phyloP scores from a whole-genome alignment of 2,329 filamentous ascomycete species.

The Pseudogymnoascus sp. region DNA sequence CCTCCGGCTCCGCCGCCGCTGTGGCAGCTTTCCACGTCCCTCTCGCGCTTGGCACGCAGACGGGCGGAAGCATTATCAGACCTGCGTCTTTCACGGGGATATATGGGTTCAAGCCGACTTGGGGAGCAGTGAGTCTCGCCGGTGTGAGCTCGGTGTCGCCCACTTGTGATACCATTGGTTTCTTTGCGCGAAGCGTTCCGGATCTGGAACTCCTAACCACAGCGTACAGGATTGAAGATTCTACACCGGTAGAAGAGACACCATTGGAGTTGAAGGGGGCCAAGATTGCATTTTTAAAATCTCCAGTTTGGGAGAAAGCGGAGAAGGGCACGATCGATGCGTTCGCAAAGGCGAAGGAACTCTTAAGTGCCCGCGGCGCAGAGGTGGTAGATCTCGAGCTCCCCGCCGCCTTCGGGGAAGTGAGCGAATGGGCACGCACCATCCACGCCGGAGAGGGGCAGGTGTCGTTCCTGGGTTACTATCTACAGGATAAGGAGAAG shows the following conservation, averaged over 20 bases:
- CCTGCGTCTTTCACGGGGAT: conserved; percentile 59
- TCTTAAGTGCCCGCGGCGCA: conserved; percentile 42
- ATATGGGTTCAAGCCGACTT: conserved; percentile 60
- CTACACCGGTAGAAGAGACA: conserved; percentile 28
- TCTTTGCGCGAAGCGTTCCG: conserved; percentile 49
- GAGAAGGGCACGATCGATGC: conserved; percentile 38
- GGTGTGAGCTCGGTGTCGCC: conserved; percentile 52
- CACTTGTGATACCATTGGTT: conserved; percentile 54
- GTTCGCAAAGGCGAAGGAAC: conserved; percentile 32
- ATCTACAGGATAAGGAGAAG: conserved; percentile 39
- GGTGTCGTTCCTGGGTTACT: conserved; percentile 45
- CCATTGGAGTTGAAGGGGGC: conserved; percentile 36
- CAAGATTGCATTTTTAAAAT: conserved; percentile 48
- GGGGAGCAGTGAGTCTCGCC: conserved; percentile 54
- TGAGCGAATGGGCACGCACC: conserved; percentile 45
- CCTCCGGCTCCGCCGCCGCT: conserved; percentile 57
- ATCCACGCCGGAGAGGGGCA: conserved; percentile 47
- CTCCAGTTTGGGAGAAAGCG: conserved; percentile 43
- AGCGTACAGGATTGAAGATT: conserved; percentile 47
- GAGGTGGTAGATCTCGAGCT: conserved; percentile 49
- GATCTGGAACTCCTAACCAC: conserved; percentile 51
- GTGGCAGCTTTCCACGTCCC: conserved; percentile 59
- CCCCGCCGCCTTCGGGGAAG: conserved; percentile 39
- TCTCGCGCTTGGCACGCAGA: conserved; percentile 57
- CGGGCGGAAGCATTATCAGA: conserved; percentile 55